Conservation (phyloP, 2,329 filamentous ascomycete species). For the Magnaporthiopsis poae region DNA sequence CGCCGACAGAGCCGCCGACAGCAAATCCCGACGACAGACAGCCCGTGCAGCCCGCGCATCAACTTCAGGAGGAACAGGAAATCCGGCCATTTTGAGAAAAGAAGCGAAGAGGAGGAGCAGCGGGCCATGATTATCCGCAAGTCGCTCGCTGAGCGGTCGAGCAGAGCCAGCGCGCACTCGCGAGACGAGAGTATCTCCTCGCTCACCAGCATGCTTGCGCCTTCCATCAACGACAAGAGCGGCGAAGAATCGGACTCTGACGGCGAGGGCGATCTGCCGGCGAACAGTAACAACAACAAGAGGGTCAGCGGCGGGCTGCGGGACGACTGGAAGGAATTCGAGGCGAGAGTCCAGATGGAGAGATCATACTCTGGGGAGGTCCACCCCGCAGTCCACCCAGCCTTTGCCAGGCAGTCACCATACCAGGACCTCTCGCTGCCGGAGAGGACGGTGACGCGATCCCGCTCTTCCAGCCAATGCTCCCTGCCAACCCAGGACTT, state of each 20-base stretch:
- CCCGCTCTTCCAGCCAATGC: neutral
- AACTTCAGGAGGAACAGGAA: conserved; percentile 18
- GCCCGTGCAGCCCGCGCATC: conserved; percentile 18
- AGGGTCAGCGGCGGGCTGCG: conserved; percentile 12
- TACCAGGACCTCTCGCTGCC: conserved; percentile 13
- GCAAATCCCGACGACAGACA: conserved; percentile 1
- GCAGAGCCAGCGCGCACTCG: neutral
- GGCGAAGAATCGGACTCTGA: conserved; percentile 3
- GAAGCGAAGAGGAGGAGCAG: conserved; percentile 27
- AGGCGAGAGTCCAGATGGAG: conserved; percentile 21
- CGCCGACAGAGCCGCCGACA: conserved; percentile 13
- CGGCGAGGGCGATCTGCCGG: neutral
- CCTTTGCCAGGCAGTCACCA: neutral
- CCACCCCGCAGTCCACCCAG: conserved; percentile 15
- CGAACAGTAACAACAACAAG: neutral
- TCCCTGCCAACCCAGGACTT: neutral
- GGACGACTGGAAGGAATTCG: conserved; percentile 30
- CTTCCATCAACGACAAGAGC: conserved; percentile 4
- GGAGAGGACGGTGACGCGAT: conserved; percentile 7
- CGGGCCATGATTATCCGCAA: conserved; percentile 34
- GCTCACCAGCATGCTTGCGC: conserved; percentile 6
- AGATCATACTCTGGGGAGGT: conserved; percentile 14
- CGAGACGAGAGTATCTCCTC: conserved; percentile 8
- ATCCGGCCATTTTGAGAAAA: conserved; percentile 17
- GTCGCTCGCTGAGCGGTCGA: conserved; percentile 25